Base-by-base conservation (phyloP, 371 early-diverging fungal genomes). In the Circinella minor region DNA sequence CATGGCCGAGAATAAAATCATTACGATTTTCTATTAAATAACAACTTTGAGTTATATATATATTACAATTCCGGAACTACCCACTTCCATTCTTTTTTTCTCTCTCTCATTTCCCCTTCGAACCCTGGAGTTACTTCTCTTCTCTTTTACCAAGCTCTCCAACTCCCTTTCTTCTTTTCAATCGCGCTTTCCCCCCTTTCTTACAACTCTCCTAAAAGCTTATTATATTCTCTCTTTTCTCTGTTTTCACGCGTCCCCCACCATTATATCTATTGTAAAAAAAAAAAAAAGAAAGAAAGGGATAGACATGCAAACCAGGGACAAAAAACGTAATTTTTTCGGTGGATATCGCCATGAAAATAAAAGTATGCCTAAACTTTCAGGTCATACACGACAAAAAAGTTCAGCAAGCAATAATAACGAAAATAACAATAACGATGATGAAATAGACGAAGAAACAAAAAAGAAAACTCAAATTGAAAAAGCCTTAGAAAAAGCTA, bases 401-500 rank as follows among this genome's bases (percentile, higher is more conserved):
- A 38, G 36, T 14, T n/a, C 48, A n/a, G 55, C 34, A 4, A n/a
- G 17, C 9, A 20, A 13, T 4, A 60, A 67, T 36, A 14, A 36
- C 61, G 10, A 57, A 27, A 27, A 27, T 9, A n/a, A 38, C 8
- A 20, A 27, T 1, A 60, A 67, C 48, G 20, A 36, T 48, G 10
- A 57, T 8, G 57, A 57, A 6, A 27, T 17, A 4, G 57, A 57
- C 27, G 27, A 57, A 2, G 57, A 57, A 34, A 27, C 57, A 7
- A 57, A 27, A 17, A 18, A 57, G 57, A 49, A 59, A 34, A 60
- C 68, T 37, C 59, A 48, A 55, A 66, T 71, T 6, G 74, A 74
- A 55, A 61, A 51, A 59, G 78, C 78, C 15, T 68, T 77, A 34
- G 63, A 73, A 43, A 73, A 74, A 60, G 78, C 78, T 17, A 74